Evolutionary conservation across 176 grass and related monocot species (phyloP), one percentile per base, ranked within the genome.

Genomic region (Rhynchospora breviuscula): DNA sequence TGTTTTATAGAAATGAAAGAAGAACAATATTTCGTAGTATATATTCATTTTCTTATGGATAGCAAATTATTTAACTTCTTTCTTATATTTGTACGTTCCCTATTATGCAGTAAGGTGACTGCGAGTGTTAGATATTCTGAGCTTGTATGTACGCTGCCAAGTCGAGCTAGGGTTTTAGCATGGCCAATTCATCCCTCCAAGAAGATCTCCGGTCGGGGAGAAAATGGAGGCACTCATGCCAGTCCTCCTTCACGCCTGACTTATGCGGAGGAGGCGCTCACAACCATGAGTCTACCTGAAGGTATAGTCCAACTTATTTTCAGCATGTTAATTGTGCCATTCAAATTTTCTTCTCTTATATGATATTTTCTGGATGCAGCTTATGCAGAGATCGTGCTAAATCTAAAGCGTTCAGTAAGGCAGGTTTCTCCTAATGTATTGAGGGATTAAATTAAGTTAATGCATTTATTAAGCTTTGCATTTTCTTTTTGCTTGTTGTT

Each of bases 311-410:
- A 64, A 7, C 7, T 53, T 51, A 69, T 66, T 68, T 56, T 53
- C 1, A 46, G 17, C 12, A 4, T 33, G 11, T 10, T 18, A 61
- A n/a, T 88, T 82, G 46, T 80, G 35, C 54, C 53, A 72, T 33
- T 85, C 61, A 10, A 79, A 10, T 21, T 7, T 6, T 85, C 43
- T 69, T 15, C n/a, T 81, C 29, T 59, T 67, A 7, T 12, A 19
- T 40, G 22, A 64, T 15, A 66, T 81, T 25, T 26, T 83, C 31
- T 25, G 63, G 0, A 80, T 82, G 83, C 84, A 98, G 95, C 95
- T 31, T 98, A 93, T 60, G 95, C 95, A 8, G 95, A 98, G 79
- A 91, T 98, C 43, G 90, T 98, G 80, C 90, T 98, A 67, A 88
- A 93, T 31, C 85, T 98, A 17, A 89, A 90, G 22, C 89, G 66